Evolutionary conservation across 2,329 filamentous ascomycete species (phyloP).

Genomic region (Talaromyces pinophilus): DNA sequence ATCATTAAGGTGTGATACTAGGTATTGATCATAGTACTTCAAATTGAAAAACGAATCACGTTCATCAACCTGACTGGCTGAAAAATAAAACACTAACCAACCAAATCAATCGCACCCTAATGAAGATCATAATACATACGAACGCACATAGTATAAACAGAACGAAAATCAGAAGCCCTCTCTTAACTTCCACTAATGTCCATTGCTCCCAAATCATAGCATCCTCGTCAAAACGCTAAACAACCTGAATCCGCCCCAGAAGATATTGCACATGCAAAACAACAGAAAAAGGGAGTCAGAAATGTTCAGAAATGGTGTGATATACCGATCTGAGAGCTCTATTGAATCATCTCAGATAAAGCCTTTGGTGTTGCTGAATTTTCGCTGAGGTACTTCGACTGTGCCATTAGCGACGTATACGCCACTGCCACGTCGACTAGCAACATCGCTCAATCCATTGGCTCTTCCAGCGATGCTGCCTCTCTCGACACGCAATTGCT

Average conservation of each 20-base stretch:
- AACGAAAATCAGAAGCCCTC: background rate
- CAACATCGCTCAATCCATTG: slow-evolving; percentile 39
- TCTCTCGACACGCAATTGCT: slow-evolving; percentile 67
- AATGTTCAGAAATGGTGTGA: slow-evolving; percentile 10
- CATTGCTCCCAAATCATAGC: slow-evolving; percentile 1
- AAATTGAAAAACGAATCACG: background rate
- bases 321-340: background rate
- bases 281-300: background rate
- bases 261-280: slow-evolving; percentile 4
- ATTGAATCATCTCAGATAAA: slow-evolving; percentile 57
- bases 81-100: background rate
- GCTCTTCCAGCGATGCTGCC: slow-evolving; percentile 38
- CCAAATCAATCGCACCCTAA: background rate
- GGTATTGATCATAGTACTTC: background rate
- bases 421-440: slow-evolving; percentile 43
- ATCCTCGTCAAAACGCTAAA: background rate
- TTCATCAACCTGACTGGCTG: background rate
- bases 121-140: slow-evolving; percentile 15
- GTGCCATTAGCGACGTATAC: slow-evolving; percentile 37
- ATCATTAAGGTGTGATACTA: background rate
- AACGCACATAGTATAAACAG: slow-evolving; percentile 11
- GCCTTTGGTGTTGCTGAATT: slow-evolving; percentile 75
- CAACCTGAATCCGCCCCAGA: background rate
- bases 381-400: slow-evolving; percentile 63
- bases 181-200: background rate